Percentiles rank a stretch among this genome's conserved stretches.
Evolutionary conservation across 805 yeast species (phyloP).

Genomic region (Candida maesae): DNA sequence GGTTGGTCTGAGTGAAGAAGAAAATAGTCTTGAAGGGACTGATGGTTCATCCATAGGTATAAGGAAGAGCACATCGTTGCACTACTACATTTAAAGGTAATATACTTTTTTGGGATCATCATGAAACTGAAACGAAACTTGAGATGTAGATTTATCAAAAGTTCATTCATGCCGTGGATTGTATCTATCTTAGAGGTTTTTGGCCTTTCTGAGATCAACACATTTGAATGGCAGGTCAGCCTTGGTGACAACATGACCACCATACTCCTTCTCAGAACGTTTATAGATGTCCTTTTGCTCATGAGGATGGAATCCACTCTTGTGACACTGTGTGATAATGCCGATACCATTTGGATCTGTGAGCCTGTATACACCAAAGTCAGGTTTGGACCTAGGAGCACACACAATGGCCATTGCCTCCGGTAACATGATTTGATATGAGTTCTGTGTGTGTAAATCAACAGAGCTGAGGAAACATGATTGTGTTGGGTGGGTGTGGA

Average conservation of each 20-base stretch:
- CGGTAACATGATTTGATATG: conserved; percentile 66
- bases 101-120: too few species aligned
- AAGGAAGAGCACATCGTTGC: too few species aligned
- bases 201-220: conserved; percentile 41
- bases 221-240: conserved; percentile 44
- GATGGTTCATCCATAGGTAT: too few species aligned
- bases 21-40: too few species aligned
- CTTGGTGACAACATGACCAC: conserved; percentile 48
- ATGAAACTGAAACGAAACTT: too few species aligned
- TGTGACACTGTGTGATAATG: conserved; percentile 46
- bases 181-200: background rate
- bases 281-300: conserved; percentile 47
- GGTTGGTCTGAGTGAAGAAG: conserved; percentile 65
- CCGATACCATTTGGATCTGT: conserved; percentile 66
- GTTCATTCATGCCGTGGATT: background rate
- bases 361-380: conserved; percentile 50
- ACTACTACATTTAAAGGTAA: too few species aligned
- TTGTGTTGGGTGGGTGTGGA: conserved; percentile 72
- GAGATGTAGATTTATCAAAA: too few species aligned
- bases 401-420: conserved; percentile 68
- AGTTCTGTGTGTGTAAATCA: conserved; percentile 64
- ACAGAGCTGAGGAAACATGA: conserved; percentile 65
- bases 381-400: conserved; percentile 47
- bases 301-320: conserved; percentile 60
- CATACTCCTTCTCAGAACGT: conserved; percentile 35